A percentile compares a stretch with the other conserved stretches of the same genome.
These are phyloP conservation scores for Populus simonii DNA, from an alignment of 345 rosid genomes.

Conservation along the genomic window DNA sequence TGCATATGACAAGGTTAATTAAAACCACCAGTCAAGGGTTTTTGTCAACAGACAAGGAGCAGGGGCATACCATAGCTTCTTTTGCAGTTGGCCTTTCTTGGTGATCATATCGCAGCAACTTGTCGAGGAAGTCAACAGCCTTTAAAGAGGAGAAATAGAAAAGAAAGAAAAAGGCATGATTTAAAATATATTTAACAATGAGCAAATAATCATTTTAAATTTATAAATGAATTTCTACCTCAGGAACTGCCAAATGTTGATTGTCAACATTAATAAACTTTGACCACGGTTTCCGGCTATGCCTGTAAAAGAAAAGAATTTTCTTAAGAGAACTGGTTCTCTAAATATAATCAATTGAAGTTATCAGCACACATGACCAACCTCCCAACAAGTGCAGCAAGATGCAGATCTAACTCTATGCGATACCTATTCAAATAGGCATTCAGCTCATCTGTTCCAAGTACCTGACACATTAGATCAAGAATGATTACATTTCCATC, in stretches of 20 bases:
- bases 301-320: constrained; percentile 41
- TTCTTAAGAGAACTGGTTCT: constrained; percentile 1
- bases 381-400: constrained; percentile 92
- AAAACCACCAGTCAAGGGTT: neutral
- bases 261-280: constrained; percentile 84
- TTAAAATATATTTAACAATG: neutral
- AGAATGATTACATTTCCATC: neutral
- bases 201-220: neutral
- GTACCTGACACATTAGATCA: constrained; percentile 46
- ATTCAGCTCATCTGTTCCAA: constrained; percentile 89
- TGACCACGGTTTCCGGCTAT: constrained; percentile 89
- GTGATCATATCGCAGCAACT: constrained; percentile 91
- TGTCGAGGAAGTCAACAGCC: constrained; percentile 97
- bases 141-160: constrained; percentile 18
- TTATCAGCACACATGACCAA: constrained; percentile 12
- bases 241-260: constrained; percentile 86
- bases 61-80: constrained; percentile 78
- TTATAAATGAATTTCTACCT: constrained; percentile 51
- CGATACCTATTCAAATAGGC: constrained; percentile 77
- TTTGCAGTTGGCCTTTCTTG: constrained; percentile 97
- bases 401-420: constrained; percentile 87
- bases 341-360: neutral
- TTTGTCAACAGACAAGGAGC: neutral
- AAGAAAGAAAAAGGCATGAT: neutral
- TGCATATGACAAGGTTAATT: no score